These are phyloP conservation scores for Lactarius hengduanensis DNA, from an alignment of 768 basidiomycete species.

Conservation along the genomic window DNA sequence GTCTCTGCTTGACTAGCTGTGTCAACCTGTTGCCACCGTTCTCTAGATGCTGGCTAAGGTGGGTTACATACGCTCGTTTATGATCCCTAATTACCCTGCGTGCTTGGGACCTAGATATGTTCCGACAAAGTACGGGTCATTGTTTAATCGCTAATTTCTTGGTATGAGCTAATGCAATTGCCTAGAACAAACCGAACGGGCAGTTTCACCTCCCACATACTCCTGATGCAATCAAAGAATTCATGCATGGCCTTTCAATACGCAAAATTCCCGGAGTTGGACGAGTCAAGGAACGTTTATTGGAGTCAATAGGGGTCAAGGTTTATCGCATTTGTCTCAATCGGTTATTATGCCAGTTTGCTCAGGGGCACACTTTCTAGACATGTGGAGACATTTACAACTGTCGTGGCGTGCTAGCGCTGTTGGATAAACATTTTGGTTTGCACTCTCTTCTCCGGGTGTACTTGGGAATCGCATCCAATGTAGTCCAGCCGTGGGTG, in stretches of 20 bases:
- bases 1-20: slow-evolving; percentile 19
- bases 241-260: slow-evolving; percentile 81
- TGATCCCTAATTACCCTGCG: background rate
- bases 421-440: slow-evolving; percentile 90
- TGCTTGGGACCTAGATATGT: slow-evolving; percentile 59
- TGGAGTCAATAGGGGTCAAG: slow-evolving; percentile 86
- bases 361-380: slow-evolving; percentile 37
- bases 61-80: slow-evolving; percentile 20
- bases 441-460: slow-evolving; percentile 71
- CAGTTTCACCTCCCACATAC: slow-evolving; percentile 79
- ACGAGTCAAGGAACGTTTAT: slow-evolving; percentile 81
- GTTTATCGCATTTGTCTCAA: slow-evolving; percentile 38
- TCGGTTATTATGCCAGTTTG: background rate
- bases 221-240: slow-evolving; percentile 57
- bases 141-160: background rate
- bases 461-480: slow-evolving; percentile 85
- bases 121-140: slow-evolving; percentile 69
- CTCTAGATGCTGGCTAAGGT: slow-evolving; percentile 89
- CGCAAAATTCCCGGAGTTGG: slow-evolving; percentile 90
- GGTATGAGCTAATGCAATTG: background rate
- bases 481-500: slow-evolving; percentile 68
- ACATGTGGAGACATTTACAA: slow-evolving; percentile 88
- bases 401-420: slow-evolving; percentile 65
- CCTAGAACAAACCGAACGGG: slow-evolving; percentile 90
- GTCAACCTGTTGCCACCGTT: background rate